Evolutionary conservation across 2,329 filamentous ascomycete species (phyloP).

Genomic region (Pseudogymnoascus sp.): DNA sequence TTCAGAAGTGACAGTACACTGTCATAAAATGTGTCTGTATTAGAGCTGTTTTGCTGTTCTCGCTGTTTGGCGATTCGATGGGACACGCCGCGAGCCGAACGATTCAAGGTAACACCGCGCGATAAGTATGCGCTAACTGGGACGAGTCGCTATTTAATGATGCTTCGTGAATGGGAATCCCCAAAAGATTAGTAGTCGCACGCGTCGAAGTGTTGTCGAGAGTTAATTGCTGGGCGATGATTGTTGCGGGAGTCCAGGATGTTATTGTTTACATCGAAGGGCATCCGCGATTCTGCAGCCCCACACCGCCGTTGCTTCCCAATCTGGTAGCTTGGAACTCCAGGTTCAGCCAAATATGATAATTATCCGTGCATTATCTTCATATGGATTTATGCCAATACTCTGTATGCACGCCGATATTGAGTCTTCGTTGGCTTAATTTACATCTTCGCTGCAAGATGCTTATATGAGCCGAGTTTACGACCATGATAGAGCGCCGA

Average conservation of each 20-base stretch:
- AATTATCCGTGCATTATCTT: not conserved
- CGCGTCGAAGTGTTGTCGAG: slow-evolving; percentile 1
- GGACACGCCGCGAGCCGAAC: not conserved
- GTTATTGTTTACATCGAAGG: slow-evolving; percentile 8
- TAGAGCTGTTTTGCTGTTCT: not conserved
- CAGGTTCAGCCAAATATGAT: not conserved
- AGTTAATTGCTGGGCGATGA: not conserved
- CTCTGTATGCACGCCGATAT: not conserved
- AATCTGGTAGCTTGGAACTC: slow-evolving; percentile 6
- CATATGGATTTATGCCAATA: not conserved
- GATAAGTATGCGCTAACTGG: not conserved
- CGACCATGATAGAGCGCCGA: too few species aligned
- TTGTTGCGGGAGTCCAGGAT: slow-evolving; percentile 5
- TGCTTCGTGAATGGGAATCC: not conserved
- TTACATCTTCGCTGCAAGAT: not conserved
- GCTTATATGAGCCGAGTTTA: not conserved
- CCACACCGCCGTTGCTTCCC: not conserved
- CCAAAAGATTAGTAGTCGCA: not conserved
- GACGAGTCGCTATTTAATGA: not conserved
- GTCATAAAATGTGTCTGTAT: not conserved
- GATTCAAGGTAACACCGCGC: not conserved
- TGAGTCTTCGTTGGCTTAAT: not conserved
- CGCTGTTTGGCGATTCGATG: slow-evolving; percentile 2
- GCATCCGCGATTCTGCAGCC: slow-evolving; percentile 2
- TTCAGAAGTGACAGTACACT: not conserved